Conservation (phyloP, 1,284 basidiomycete genomes). For the Pyrrhoderma noxium region DNA sequence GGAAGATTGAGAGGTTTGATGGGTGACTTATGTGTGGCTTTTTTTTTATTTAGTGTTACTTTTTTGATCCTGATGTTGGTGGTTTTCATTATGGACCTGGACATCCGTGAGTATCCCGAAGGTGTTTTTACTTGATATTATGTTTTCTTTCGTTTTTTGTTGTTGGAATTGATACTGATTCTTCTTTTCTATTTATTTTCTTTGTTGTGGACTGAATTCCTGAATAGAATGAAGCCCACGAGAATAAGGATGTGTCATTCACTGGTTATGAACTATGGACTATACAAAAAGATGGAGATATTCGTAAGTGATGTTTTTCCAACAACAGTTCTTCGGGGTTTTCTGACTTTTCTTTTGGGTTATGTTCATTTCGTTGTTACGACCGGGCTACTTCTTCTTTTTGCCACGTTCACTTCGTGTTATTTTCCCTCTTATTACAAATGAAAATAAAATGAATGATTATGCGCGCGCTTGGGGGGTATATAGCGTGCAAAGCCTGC, state of each 20-base stretch:
- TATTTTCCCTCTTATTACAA: no score
- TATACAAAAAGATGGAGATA: constrained; percentile 97
- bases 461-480: no score
- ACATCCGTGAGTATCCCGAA: constrained; percentile 51
- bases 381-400: background rate
- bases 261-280: constrained; percentile 98
- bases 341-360: no score
- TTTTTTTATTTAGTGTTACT: constrained; percentile 70
- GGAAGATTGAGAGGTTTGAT: no score
- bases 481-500: constrained; percentile 99
- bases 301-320: constrained; percentile 68
- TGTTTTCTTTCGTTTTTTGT: no score
- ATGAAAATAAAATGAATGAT: no score
- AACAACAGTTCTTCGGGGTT: no score
- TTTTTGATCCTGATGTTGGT: constrained; percentile 97
- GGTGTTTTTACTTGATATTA: background rate
- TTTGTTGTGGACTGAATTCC: constrained; percentile 7
- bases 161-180: no score
- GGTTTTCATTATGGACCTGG: constrained; percentile 99
- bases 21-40: background rate
- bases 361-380: background rate
- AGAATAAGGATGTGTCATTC: constrained; percentile 99
- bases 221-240: constrained; percentile 85
- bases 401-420: no score
- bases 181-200: no score